These are phyloP conservation scores for Rutstroemia sp. DNA, from an alignment of 2,329 filamentous ascomycete species.

Conservation along the genomic window DNA sequence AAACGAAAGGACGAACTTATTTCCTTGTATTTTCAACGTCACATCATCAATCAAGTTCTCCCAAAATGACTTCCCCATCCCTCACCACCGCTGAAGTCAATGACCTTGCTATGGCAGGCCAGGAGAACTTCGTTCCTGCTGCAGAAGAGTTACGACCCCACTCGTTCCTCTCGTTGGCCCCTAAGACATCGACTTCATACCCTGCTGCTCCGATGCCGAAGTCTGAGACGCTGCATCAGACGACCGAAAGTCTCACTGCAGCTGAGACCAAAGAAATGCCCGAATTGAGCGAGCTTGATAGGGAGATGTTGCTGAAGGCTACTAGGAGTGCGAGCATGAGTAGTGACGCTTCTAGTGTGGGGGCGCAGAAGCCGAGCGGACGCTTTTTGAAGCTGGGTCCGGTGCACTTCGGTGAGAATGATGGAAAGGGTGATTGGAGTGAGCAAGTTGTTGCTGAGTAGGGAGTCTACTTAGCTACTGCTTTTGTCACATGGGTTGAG, in stretches of 20 bases:
- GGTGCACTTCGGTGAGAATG: constrained; percentile 21
- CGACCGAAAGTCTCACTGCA: constrained; percentile 5
- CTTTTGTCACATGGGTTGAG: neutral
- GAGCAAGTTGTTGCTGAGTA: constrained; percentile 15
- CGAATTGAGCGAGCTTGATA: constrained; percentile 2
- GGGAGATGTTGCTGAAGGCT: neutral
- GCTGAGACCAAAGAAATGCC: constrained; percentile 8
- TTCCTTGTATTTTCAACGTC: neutral
- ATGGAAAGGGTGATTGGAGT: constrained; percentile 24
- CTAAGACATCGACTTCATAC: constrained; percentile 22
- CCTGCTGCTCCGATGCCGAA: constrained; percentile 8
- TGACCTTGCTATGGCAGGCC: constrained; percentile 11
- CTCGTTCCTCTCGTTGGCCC: constrained; percentile 26
- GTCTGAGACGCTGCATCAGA: constrained; percentile 4
- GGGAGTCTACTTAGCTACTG: neutral
- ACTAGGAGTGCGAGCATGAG: constrained; percentile 6
- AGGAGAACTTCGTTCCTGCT: constrained; percentile 17
- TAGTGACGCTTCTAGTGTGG: constrained; percentile 1
- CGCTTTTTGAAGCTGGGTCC: constrained; percentile 26
- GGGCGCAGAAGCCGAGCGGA: constrained; percentile 3
- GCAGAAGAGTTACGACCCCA: constrained; percentile 11
- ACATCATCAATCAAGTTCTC: neutral
- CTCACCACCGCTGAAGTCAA: constrained; percentile 5
- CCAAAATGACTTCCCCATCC: constrained; percentile 8
- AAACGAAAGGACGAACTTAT: neutral